Base-by-base conservation (phyloP, 1,284 basidiomycete genomes). In the Coriolopsis trogii region DNA sequence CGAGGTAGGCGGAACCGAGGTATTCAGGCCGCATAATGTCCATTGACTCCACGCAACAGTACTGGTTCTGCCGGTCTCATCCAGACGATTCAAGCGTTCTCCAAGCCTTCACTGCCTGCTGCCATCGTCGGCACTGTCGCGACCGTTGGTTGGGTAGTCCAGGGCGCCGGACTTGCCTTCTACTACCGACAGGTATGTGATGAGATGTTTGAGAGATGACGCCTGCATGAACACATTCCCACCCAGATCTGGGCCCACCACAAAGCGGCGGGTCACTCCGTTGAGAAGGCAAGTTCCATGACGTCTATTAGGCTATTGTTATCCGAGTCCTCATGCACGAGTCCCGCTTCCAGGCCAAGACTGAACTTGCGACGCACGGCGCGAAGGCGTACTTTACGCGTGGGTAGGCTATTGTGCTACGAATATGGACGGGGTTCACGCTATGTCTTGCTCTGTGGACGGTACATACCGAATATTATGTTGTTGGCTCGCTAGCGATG, bases 11-110 rank as follows among this genome's bases (percentile, higher is more conserved):
- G 15, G 40, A 29, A 15, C 24, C 24, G n/a, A 28, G 25, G 20
- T 16, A 12, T 16, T 31, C n/a, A 8, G 12, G 12, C 20, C 26
- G 9, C 40, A 31, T 38, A 18, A 34, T 6, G 33, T 46, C 7
- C 45, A 51, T 24, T 53, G 50, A 55, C 41, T 62, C 68, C 21
- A 60, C 70, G 8, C 29, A 67, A 65, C 15, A 89, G 91, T 53
- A 97, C 95, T 36, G 96, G 96, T 23, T 93, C 92, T 33, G 94
- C 93, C 10, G 96, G 97, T n/a, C 78, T 99, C 40, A 92, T 98
- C 66, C 92, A 94, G 70, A 96, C 89, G 28, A 91, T 97, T 60
- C 77, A 85, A 56, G 85, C 87, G 75, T 92, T 85, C 67, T 75
- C 78, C n/a, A 66, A 71, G 38, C 76, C 79, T 41, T 74, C 78